Base-by-base conservation (phyloP, 2,329 filamentous ascomycete genomes). In the Cryphonectria carpinicola region DNA sequence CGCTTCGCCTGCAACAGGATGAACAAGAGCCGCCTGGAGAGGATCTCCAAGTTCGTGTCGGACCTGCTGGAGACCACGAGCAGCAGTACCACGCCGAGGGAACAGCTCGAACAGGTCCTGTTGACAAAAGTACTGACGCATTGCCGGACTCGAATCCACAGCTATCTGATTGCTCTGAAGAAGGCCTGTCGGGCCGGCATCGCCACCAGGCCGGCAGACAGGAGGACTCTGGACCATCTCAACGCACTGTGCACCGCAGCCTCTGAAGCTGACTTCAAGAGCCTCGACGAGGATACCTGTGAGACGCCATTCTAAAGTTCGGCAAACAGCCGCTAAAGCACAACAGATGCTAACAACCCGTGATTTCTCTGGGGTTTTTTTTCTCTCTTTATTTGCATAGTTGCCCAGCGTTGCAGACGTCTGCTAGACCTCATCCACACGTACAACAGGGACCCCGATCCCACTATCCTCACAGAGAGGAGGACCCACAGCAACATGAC, bases 1-100 rank as follows among this genome's bases (percentile, higher is more conserved):
- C 58, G 70, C 25, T 69, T 71, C 28, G 72, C 70, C 3, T 70
- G 67, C 49, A 73, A 73, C 56, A 37, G 28, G 35, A 46, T 62
- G 14, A 65, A 22, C 54, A 17, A 6, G n/a, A 25, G 10, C 25
- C 25, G 65, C 22, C 52, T 72, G 19, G 6, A 10, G 1, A 43
- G 32, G 22, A 65, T 63, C 17, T 22, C 22, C 19, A 39, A 46
- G 0, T 71, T 69, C 41, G 62, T 72, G 37, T n/a, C 7, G 28
- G 63, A 43, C 5, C 56, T 72, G 10, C 63, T 72, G 22, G 11
- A 11, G 8, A 58, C 37, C 6, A 14, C 60, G 39, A 13, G 19
- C 14, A n/a, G n/a, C 10, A 37, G 6, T 8, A 22, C 32, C 7
- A n/a, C 7, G 22, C 5, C 14, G 25, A 43, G 2, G 8, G 1